Evolutionary conservation across 73 alveolate species (phyloP).

Genomic region (Tetrahymena borealis): DNA sequence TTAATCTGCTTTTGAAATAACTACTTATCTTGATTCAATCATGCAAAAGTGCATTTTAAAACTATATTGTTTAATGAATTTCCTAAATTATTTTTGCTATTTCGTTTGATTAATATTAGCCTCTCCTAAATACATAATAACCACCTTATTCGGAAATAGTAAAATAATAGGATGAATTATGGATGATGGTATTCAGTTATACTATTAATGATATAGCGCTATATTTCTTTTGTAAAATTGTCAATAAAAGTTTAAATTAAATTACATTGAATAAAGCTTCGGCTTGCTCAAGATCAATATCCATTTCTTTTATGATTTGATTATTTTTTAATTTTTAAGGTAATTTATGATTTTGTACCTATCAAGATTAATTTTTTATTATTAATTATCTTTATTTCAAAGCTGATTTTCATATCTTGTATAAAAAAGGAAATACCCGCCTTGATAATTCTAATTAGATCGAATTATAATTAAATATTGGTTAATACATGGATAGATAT

Average conservation of each 20-base stretch:
- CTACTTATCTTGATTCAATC: no score
- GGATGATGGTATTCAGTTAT: no score
- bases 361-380: not conserved
- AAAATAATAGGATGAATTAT: no score
- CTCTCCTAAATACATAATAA: not conserved
- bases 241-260: not conserved
- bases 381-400: not conserved
- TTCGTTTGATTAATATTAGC: no score
- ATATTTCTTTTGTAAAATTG: not conserved
- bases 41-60: no score
- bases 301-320: not conserved
- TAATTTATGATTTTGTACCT: not conserved
- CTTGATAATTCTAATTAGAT: not conserved
- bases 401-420: not conserved
- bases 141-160: not conserved
- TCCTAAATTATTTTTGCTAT: no score
- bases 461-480: not conserved
- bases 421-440: not conserved
- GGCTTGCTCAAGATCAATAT: not conserved
- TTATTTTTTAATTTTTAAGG: not conserved
- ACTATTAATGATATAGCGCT: not conserved
- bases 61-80: no score
- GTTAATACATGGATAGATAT: not conserved
- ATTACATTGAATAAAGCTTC: not conserved
- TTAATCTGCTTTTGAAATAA: no score